Base-by-base conservation (phyloP, 371 early-diverging fungal genomes). In the Mucor velutinosus region DNA sequence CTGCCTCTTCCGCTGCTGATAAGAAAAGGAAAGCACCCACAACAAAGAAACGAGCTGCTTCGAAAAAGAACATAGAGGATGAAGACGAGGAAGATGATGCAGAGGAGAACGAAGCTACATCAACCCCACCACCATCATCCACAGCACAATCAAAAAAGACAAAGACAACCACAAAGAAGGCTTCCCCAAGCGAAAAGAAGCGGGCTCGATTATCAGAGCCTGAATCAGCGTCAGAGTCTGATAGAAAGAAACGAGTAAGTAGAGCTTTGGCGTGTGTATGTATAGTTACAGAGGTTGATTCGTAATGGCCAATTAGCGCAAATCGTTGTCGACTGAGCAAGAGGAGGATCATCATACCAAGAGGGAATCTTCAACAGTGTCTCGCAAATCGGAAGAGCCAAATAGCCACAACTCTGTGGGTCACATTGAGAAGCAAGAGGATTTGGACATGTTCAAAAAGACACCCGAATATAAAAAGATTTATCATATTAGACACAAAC, bases 401-500 rank as follows among this genome's bases (percentile, higher is more conserved):
- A 47, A 19, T n/a, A 41, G 3, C 29, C 30, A 43, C 29, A 43
- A 27, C 29, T n/a, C 59, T 51, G 41, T 45, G 0, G 47, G 58
- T 7, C 21, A 63, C 2, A 62, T 25, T 21, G 62, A 53, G 3
- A 62, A 56, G 12, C 43, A 55, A 23, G 57, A 23, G 3, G 64
- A 60, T 23, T 32, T 62, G 21, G 64, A 65, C n/a, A 33, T 25
- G 21, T 64, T 63, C 61, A 71, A 69, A 58, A 74, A 72, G 67
- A 72, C 72, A 14, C 63, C 72, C n/a, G 77, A 74, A 39, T 74
- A 66, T 51, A 71, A 71, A 43, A 71, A 60, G 45, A 35, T 74
- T 30, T 76, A 76, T 59, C 68, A 74, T 35, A 60, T 67, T 61
- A 67, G 67, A 70, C 78, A 78, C 33, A 75, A 71, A 58, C 72